These are phyloP conservation scores for Corinectria fuckeliana DNA, from an alignment of 2,329 filamentous ascomycete genomes.

Conservation along the genomic window DNA sequence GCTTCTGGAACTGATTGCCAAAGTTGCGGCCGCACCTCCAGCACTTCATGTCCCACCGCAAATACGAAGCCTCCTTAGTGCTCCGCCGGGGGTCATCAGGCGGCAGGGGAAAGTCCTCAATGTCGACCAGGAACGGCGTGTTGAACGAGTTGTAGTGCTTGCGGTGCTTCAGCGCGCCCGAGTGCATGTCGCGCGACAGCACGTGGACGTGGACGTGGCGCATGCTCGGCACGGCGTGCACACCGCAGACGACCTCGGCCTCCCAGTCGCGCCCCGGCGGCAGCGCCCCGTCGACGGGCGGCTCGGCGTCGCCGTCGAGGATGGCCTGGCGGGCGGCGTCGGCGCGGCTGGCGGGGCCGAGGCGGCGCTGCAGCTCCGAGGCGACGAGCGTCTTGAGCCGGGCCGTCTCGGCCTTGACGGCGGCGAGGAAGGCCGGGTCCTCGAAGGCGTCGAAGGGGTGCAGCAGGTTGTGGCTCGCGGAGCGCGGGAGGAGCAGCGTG, in stretches of 20 bases:
- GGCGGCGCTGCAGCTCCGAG: conserved; percentile 73
- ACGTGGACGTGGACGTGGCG: conserved; percentile 90
- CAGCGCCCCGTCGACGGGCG: conserved; percentile 47
- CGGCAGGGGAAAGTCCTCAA: conserved; percentile 81
- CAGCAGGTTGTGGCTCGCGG: conserved; percentile 61
- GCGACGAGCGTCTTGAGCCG: conserved; percentile 72
- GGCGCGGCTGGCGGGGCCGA: conserved; percentile 66
- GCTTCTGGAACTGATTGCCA: conserved; percentile 71
- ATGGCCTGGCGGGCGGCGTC: conserved; percentile 72
- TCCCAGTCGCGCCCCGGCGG: conserved; percentile 81
- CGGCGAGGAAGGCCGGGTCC: conserved; percentile 70
- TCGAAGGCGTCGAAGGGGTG: conserved; percentile 83
- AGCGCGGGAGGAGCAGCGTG: conserved; percentile 84
- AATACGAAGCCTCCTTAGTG: conserved; percentile 62
- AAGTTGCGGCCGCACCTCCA: conserved; percentile 85
- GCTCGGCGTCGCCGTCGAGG: conserved; percentile 61
- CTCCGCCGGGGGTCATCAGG: conserved; percentile 68
- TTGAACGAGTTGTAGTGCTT: conserved; percentile 95
- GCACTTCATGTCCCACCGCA: conserved; percentile 73
- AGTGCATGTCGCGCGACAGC: conserved; percentile 79
- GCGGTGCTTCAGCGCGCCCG: conserved; percentile 73
- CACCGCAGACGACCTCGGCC: conserved; percentile 74
- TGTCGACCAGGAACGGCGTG: conserved; percentile 79
- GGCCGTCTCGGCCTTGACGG: conserved; percentile 65
- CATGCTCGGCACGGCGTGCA: conserved; percentile 92